Conservation (phyloP, 176 grass and related monocot species). For the Aegilops umbellulata region DNA sequence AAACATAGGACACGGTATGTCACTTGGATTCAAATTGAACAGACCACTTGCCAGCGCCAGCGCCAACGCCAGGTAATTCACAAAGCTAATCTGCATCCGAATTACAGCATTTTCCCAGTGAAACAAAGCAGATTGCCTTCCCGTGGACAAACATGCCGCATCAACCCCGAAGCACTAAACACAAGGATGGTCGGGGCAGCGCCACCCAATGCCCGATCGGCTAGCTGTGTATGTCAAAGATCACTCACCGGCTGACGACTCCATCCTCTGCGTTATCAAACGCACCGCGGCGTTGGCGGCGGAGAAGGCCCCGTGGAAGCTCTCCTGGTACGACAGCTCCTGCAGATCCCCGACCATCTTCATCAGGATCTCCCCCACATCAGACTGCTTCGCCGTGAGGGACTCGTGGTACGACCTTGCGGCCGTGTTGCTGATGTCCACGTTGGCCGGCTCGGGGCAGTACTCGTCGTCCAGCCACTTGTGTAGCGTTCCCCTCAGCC, state of each 20-base stretch:
- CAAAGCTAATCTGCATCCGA: not conserved
- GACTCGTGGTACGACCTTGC: conserved; percentile 66
- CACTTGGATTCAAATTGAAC: too few relatives aligned
- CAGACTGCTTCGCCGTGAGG: conserved; percentile 50
- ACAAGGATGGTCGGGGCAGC: not conserved
- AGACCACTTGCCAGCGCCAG: too few relatives aligned
- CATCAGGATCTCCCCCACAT: conserved; percentile 79
- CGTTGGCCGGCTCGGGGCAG: conserved; percentile 77
- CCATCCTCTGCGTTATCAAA: conserved; percentile 65
- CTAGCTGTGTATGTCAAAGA: not conserved
- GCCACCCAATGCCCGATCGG: not conserved
- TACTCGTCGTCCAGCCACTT: conserved; percentile 87
- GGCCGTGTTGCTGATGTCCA: conserved; percentile 76
- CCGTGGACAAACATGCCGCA: not conserved
- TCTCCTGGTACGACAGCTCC: conserved; percentile 65
- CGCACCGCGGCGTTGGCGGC: conserved; percentile 69
- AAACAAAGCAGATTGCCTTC: not conserved
- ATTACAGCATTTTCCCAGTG: not conserved
- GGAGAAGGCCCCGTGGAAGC: conserved; percentile 88
- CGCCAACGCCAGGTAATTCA: too few relatives aligned
- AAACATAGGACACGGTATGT: too few relatives aligned
- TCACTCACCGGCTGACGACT: conserved; percentile 18
- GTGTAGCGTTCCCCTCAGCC: conserved; percentile 76
- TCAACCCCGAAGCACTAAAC: not conserved
- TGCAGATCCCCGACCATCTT: conserved; percentile 73